phyloP scores from a whole-genome alignment of 768 basidiomycete species.

The Wakefieldia striispora region DNA sequence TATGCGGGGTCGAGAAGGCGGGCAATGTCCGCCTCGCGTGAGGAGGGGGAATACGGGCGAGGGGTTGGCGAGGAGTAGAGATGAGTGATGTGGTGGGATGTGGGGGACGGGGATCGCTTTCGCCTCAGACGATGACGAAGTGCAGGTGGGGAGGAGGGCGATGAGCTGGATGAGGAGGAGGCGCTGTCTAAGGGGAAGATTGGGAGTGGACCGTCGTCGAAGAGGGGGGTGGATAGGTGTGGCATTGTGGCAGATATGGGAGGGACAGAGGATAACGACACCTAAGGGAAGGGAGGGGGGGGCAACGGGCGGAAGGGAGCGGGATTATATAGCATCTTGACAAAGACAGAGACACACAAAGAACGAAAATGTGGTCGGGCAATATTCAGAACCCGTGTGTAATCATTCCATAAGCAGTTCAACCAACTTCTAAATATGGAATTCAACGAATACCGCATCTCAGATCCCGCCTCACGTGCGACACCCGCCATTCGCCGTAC shows the following conservation, averaged over 20 bases:
- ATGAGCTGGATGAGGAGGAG: slow-evolving; percentile 17
- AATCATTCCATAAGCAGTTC: slow-evolving; percentile 27
- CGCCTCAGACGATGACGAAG: slow-evolving; percentile 24
- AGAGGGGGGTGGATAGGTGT: background rate
- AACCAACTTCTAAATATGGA: slow-evolving; percentile 16
- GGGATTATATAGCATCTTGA: slow-evolving; percentile 32
- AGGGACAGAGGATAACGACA: background rate
- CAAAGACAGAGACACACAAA: slow-evolving; percentile 32
- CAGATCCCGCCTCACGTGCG: slow-evolving; percentile 31
- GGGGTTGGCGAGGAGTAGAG: slow-evolving; percentile 8
- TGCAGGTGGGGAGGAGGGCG: slow-evolving; percentile 15
- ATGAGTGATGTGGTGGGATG: slow-evolving; percentile 21
- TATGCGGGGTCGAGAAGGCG: slow-evolving; percentile 67
- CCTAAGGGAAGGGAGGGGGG: background rate
- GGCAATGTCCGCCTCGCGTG: slow-evolving; percentile 51
- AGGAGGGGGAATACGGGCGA: slow-evolving; percentile 35
- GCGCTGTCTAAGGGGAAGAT: slow-evolving; percentile 21
- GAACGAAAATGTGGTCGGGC: slow-evolving; percentile 25
- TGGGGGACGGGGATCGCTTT: slow-evolving; percentile 28
- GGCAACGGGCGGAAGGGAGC: slow-evolving; percentile 15
- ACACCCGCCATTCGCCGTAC: background rate
- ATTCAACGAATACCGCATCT: slow-evolving; percentile 22
- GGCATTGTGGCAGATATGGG: background rate
- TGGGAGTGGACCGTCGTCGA: slow-evolving; percentile 5
- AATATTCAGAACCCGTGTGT: slow-evolving; percentile 25